Evolutionary conservation across 2,329 filamentous ascomycete species (phyloP).

Genomic region (Cladophialophora bantiana): DNA sequence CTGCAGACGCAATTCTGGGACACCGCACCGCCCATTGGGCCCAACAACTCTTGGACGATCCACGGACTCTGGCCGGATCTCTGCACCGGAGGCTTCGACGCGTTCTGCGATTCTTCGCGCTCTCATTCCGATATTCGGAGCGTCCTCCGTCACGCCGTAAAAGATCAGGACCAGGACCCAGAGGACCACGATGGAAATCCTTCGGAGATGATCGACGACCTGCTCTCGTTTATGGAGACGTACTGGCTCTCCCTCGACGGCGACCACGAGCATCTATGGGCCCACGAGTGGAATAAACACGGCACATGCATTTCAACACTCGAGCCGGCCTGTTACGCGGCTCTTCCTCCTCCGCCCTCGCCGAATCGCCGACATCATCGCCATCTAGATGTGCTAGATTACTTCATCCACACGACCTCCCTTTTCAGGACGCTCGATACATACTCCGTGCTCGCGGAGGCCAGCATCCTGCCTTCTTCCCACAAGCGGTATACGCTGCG

Average conservation of each 20-base stretch:
- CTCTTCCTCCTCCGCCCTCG: slow-evolving; percentile 54
- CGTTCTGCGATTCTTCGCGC: slow-evolving; percentile 68
- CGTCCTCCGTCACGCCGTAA: slow-evolving; percentile 34
- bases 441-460: slow-evolving; percentile 67
- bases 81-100: slow-evolving; percentile 74
- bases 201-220: slow-evolving; percentile 46
- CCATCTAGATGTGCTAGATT: slow-evolving; percentile 69
- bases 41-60: slow-evolving; percentile 74
- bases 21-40: slow-evolving; percentile 68
- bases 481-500: slow-evolving; percentile 64
- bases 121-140: slow-evolving; percentile 70
- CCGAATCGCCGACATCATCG: not conserved
- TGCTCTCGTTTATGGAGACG: slow-evolving; percentile 70
- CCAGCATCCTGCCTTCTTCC: slow-evolving; percentile 63
- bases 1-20: slow-evolving; percentile 83
- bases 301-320: slow-evolving; percentile 73
- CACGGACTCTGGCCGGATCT: slow-evolving; percentile 74
- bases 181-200: not conserved
- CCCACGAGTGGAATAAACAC: slow-evolving; percentile 78
- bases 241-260: slow-evolving; percentile 76
- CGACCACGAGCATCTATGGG: slow-evolving; percentile 70
- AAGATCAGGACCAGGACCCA: not conserved
- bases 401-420: slow-evolving; percentile 70
- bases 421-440: slow-evolving; percentile 72
- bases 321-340: slow-evolving; percentile 71